These are phyloP conservation scores for Wickerhamomyces bovis DNA, from an alignment of 805 yeast genomes.

Conservation along the genomic window DNA sequence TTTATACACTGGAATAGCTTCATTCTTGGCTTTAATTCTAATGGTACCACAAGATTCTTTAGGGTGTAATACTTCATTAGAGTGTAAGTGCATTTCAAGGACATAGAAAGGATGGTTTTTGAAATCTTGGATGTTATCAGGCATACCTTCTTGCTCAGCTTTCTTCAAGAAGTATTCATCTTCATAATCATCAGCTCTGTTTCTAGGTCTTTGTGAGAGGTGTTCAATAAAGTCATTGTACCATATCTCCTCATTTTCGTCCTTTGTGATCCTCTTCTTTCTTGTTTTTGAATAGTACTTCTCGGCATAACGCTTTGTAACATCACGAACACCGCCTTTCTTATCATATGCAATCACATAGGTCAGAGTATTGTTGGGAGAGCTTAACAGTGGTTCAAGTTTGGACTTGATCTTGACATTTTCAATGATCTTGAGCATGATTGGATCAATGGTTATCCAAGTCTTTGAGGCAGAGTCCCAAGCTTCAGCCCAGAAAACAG, in stretches of 20 bases:
- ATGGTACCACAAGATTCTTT: slow-evolving; percentile 71
- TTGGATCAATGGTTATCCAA: slow-evolving; percentile 88
- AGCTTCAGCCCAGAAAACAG: slow-evolving; percentile 90
- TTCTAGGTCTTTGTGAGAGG: slow-evolving; percentile 16
- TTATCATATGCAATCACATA: slow-evolving; percentile 78
- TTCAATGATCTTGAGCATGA: slow-evolving; percentile 58
- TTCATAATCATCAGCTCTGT: slow-evolving; percentile 39
- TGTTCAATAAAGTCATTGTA: slow-evolving; percentile 37
- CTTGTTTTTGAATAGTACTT: slow-evolving; percentile 68
- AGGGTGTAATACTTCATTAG: slow-evolving; percentile 68
- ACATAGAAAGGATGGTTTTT: slow-evolving; percentile 84
- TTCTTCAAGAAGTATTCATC: slow-evolving; percentile 53
- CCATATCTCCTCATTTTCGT: slow-evolving; percentile 51
- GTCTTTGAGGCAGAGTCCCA: slow-evolving; percentile 70
- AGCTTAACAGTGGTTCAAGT: slow-evolving; percentile 68
- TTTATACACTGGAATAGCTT: slow-evolving; percentile 57
- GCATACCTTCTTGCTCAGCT: slow-evolving; percentile 78
- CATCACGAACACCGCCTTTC: slow-evolving; percentile 63
- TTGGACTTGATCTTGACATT: slow-evolving; percentile 47
- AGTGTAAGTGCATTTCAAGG: slow-evolving; percentile 64
- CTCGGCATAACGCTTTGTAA: slow-evolving; percentile 76
- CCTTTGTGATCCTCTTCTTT: slow-evolving; percentile 63
- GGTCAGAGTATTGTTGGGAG: slow-evolving; percentile 50
- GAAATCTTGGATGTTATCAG: slow-evolving; percentile 75
- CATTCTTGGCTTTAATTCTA: slow-evolving; percentile 37